phyloP scores from a whole-genome alignment of 1,139 yeast genomes.

The Citeromyces hawaiiensis region DNA sequence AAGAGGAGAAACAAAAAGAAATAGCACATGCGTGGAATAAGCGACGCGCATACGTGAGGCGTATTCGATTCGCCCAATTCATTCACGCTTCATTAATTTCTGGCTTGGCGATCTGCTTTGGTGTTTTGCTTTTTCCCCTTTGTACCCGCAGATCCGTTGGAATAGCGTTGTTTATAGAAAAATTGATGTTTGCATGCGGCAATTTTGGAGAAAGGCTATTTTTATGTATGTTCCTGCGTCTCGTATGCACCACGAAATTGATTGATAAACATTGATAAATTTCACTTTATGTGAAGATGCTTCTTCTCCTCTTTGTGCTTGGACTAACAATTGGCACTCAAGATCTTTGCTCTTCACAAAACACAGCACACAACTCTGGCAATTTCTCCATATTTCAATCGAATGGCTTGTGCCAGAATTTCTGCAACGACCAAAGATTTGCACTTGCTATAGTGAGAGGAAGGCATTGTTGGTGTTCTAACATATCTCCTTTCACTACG shows the following conservation, averaged over 20 bases:
- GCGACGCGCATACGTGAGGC: slow-evolving; percentile 1
- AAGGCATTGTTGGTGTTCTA: background rate
- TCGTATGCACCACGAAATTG: background rate
- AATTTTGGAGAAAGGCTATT: background rate
- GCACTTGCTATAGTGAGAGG: background rate
- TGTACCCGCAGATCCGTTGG: background rate
- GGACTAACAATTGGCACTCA: background rate
- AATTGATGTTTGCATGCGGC: background rate
- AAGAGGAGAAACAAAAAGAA: background rate
- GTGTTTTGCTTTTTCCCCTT: background rate
- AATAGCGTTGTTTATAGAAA: background rate
- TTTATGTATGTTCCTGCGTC: background rate
- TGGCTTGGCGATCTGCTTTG: background rate
- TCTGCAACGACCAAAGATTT: background rate
- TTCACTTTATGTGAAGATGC: background rate
- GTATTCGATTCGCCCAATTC: background rate
- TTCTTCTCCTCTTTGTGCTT: background rate
- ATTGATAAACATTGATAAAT: background rate
- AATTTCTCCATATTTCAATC: background rate
- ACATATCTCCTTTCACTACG: background rate
- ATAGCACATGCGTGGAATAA: background rate
- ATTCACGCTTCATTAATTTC: background rate
- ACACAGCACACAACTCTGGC: background rate
- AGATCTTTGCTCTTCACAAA: background rate
- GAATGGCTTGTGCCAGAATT: background rate